Evolutionary conservation across 345 rosid genomes (phyloP).

Genomic region (Ceriops decandra): DNA sequence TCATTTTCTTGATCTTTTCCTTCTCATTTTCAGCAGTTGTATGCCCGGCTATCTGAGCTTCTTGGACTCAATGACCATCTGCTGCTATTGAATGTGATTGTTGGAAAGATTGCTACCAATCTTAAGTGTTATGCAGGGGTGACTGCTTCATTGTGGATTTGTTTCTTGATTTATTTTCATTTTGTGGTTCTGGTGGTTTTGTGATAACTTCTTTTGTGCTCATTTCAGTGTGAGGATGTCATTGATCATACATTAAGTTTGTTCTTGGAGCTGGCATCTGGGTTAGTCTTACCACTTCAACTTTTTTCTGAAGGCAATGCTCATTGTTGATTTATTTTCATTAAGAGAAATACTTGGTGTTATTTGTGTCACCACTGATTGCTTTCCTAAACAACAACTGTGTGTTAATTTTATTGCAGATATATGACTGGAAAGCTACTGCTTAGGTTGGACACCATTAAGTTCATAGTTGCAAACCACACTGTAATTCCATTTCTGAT

Average conservation of each 20-base stretch:
- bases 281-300: conserved; percentile 49
- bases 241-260: conserved; percentile 91
- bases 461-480: conserved; percentile 90
- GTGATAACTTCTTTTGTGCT: conserved; percentile 16
- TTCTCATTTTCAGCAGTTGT: conserved; percentile 81
- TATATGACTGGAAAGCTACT: conserved; percentile 99
- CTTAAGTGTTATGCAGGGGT: conserved; percentile 92
- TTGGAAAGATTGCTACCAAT: conserved; percentile 91
- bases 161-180: conserved; percentile 1
- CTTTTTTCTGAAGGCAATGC: conserved; percentile 8
- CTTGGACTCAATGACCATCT: conserved; percentile 96
- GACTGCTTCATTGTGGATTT: conserved; percentile 11
- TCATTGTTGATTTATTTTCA: neutral
- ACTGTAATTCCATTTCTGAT: conserved; percentile 52
- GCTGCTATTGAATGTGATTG: conserved; percentile 78
- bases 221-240: conserved; percentile 81
- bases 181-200: conserved; percentile 12
- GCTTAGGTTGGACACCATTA: conserved; percentile 82
- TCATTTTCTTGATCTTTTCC: conserved; percentile 29
- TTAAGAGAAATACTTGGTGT: too few relatives aligned
- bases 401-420: conserved; percentile 33
- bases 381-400: conserved; percentile 6
- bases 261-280: conserved; percentile 92
- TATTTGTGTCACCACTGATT: neutral
- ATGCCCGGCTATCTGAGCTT: conserved; percentile 85